A percentile compares a stretch with the other conserved stretches of the same genome.
Conservation (phyloP, 345 rosid genomes). For the Acer yangbiense region DNA sequence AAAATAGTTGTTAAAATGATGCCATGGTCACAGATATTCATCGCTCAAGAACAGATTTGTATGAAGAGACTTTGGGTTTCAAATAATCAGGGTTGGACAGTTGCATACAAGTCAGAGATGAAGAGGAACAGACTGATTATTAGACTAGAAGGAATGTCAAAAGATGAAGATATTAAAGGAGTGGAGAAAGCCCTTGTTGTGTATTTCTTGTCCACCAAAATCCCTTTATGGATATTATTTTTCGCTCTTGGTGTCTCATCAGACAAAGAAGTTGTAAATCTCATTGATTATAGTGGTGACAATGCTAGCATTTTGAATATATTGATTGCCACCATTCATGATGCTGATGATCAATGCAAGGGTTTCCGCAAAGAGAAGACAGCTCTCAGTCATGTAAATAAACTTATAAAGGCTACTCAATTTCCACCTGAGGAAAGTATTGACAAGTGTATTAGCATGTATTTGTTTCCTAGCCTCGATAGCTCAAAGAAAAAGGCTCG, state of each 20-base stretch:
- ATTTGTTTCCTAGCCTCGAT: constrained; percentile 66
- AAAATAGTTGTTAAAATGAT: constrained; percentile 3
- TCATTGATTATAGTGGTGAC: constrained; percentile 54
- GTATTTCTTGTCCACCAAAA: constrained; percentile 71
- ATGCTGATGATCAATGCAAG: constrained; percentile 63
- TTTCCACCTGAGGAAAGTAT: constrained; percentile 75
- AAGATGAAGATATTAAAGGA: constrained; percentile 50
- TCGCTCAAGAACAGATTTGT: constrained; percentile 89
- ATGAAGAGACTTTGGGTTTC: constrained; percentile 81
- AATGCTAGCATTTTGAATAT: constrained; percentile 61
- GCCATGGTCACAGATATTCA: constrained; percentile 56
- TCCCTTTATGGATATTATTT: constrained; percentile 83
- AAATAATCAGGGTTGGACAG: constrained; percentile 61
- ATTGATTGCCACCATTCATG: constrained; percentile 61
- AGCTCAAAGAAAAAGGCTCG: constrained; percentile 71
- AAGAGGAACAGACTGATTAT: constrained; percentile 69
- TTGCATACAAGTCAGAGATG: constrained; percentile 61
- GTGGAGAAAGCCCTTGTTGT: constrained; percentile 70
- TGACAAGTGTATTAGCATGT: constrained; percentile 57
- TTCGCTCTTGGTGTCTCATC: constrained; percentile 81
- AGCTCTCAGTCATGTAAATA: constrained; percentile 45
- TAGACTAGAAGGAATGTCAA: constrained; percentile 48
- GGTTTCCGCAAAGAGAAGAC: constrained; percentile 47
- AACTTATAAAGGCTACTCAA: constrained; percentile 47
- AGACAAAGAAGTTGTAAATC: constrained; percentile 65